Evolutionary conservation across 179 eudicot species (phyloP), one percentile per base, ranked within the genome.

Genomic region (Gypsophila paniculata): DNA sequence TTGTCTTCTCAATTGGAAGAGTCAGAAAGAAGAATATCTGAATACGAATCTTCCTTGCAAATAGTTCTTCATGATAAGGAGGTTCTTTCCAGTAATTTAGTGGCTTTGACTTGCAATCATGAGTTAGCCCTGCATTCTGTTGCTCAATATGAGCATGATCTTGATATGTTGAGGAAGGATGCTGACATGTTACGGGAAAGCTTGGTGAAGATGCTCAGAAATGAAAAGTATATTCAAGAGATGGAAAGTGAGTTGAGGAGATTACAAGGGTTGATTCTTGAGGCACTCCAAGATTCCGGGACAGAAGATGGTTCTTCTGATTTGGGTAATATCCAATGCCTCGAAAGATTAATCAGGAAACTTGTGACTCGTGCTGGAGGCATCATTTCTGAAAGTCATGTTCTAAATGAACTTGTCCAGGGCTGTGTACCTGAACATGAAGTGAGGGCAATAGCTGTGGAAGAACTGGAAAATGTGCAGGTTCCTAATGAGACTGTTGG

Each of bases 1-100:
- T 69, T 87, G 67, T 78, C 84, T 39, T 79, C 86, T 75, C 86
- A 88, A 75, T 74, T 88, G 82, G 95, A 88, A 80, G 90, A 77
- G 74, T 82, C 87, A 68, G 79, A 76, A 53, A 86, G 78, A 78
- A 87, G 82, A 77, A 73, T 79, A 74, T 77, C 85, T 74, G 90
- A 88, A 71, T 82, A 92, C 44, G 84, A 87, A 57, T 76, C 80
- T 10, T 81, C 80, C 77, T 79, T 88, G 74, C 86, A 84, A 66
- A 78, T 78, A 58, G 84, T 77, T 67, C 68, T 71, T 65, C 38
- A 19, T 69, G 91, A 88, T 78, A 88, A 86, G 75, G 94, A 95
- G 64, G 60, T 76, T 38, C 86, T 95, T 68, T 76, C 82, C 46
- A 71, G 76, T 72, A 81, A 79, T 42, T 77, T 95, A 82, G 91